Evolutionary conservation across 768 basidiomycete species (phyloP).

Genomic region (Tulasnella sp.): DNA sequence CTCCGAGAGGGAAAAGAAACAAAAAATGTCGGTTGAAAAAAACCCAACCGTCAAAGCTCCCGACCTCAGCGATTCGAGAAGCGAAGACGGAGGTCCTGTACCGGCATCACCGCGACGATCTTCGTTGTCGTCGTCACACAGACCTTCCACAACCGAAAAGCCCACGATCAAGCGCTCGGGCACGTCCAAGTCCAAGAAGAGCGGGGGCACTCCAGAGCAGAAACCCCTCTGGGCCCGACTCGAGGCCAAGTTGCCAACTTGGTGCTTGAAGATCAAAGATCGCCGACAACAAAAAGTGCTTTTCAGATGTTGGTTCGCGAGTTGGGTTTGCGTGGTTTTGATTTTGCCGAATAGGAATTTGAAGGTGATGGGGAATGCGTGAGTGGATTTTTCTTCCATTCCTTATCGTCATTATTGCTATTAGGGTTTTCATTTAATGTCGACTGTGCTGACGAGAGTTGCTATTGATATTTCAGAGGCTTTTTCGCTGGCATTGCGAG

Average conservation of each 20-base stretch:
- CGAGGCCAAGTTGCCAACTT: not conserved
- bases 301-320: slow-evolving; percentile 10
- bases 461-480: not conserved
- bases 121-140: not conserved
- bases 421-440: not conserved
- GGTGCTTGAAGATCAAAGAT: slow-evolving; percentile 4
- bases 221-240: not conserved
- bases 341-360: not conserved
- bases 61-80: not conserved
- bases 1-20: not conserved
- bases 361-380: slow-evolving; percentile 3
- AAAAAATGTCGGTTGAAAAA: not conserved
- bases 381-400: not conserved
- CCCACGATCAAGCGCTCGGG: not conserved
- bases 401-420: not conserved
- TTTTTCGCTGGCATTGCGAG: slow-evolving; percentile 17
- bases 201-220: not conserved
- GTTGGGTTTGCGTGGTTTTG: not conserved
- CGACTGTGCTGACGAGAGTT: not conserved
- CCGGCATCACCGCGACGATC: not conserved
- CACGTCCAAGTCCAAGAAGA: not conserved
- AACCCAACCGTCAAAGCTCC: not conserved
- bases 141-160: not conserved
- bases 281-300: slow-evolving; percentile 3
- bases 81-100: not conserved